These are phyloP conservation scores for Murraya paniculata DNA, from an alignment of 345 rosid species.

Conservation along the genomic window DNA sequence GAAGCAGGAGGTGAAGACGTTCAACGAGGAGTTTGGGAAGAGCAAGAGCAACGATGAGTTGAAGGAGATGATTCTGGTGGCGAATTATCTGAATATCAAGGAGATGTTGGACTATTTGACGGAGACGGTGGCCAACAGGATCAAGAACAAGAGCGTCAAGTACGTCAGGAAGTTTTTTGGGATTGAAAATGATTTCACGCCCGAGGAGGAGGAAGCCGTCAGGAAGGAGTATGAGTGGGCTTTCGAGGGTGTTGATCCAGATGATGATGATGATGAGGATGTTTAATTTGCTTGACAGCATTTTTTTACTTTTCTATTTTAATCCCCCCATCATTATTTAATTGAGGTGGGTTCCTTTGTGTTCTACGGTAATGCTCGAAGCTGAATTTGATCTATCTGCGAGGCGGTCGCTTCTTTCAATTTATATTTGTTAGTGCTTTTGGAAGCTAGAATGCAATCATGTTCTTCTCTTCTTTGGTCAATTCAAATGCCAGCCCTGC, in stretches of 20 bases:
- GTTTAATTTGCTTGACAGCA: no score
- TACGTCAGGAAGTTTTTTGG: conserved; percentile 36
- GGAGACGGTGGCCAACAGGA: conserved; percentile 27
- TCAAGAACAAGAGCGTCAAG: conserved; percentile 43
- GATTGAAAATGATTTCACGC: conserved; percentile 35
- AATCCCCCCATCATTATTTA: no score
- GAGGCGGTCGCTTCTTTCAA: no score
- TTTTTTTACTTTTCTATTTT: no score
- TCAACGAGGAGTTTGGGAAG: conserved; percentile 12
- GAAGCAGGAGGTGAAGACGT: conserved; percentile 10
- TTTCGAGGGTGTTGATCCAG: conserved; percentile 22
- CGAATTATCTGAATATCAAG: conserved; percentile 33
- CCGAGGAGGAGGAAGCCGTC: conserved; percentile 35
- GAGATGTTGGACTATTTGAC: conserved; percentile 29
- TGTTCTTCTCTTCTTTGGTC: no score
- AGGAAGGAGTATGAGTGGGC: conserved; percentile 30
- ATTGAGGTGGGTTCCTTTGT: no score
- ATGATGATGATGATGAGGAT: no score
- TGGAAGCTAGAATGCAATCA: no score
- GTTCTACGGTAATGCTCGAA: no score
- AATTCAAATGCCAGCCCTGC: no score
- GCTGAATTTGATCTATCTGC: no score
- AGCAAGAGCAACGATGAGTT: conserved; percentile 15
- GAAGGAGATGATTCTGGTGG: conserved; percentile 31
- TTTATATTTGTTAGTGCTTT: no score